These are phyloP conservation scores for Paspalum vaginatum DNA, from an alignment of 176 grass and related monocot genomes.

Conservation along the genomic window DNA sequence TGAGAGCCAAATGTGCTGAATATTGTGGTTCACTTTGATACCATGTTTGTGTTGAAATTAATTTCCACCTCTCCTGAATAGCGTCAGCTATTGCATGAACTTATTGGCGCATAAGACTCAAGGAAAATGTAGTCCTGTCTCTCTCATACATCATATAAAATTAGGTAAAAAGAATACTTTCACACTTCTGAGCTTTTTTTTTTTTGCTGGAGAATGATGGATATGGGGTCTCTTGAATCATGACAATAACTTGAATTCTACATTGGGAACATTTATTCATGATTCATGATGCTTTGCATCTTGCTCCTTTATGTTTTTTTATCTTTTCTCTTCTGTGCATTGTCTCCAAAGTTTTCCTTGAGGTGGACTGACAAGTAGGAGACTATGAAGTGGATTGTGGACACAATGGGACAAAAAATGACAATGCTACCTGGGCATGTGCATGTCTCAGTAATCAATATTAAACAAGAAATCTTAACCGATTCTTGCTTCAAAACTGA, in stretches of 20 bases:
- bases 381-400: background rate
- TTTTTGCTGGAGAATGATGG: background rate
- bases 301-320: background rate
- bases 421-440: background rate
- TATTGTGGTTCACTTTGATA: background rate
- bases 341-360: background rate
- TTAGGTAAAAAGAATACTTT: background rate
- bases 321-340: background rate
- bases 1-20: background rate
- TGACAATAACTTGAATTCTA: background rate
- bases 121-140: background rate
- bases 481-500: conserved; percentile 20
- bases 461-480: background rate
- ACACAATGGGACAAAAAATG: background rate
- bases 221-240: background rate
- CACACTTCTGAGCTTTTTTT: background rate
- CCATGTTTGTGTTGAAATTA: background rate
- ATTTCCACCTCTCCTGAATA: background rate
- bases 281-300: background rate
- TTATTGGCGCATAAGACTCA: background rate
- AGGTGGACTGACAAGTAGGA: conserved; percentile 1
- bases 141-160: background rate
- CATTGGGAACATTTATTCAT: background rate
- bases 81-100: background rate
- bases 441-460: background rate